Conservation (phyloP, 768 basidiomycete species). For the Kwoniella dendrophila region DNA sequence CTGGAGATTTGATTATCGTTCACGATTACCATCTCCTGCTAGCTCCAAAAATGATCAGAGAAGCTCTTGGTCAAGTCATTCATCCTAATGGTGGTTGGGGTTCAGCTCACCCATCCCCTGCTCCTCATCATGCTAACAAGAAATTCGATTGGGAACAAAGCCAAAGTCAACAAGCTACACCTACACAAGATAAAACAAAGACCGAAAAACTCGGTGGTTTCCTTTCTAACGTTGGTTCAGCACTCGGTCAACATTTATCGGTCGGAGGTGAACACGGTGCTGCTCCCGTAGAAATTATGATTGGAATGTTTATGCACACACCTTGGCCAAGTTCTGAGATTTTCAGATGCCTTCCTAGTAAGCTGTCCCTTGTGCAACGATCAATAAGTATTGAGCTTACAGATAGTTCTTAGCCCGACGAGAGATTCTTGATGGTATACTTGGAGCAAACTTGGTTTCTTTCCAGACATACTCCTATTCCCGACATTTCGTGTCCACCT, state of each 20-base stretch:
- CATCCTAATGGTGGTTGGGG: slow-evolving; percentile 30
- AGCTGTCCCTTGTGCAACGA: slow-evolving; percentile 51
- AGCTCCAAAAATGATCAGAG: slow-evolving; percentile 80
- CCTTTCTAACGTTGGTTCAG: slow-evolving; percentile 44
- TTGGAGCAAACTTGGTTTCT: slow-evolving; percentile 91
- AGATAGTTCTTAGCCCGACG: slow-evolving; percentile 65
- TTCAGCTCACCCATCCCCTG: slow-evolving; percentile 36
- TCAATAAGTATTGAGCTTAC: background rate
- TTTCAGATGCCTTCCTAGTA: slow-evolving; percentile 88
- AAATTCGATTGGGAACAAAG: slow-evolving; percentile 45
- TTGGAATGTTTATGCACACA: slow-evolving; percentile 95
- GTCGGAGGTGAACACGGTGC: slow-evolving; percentile 27
- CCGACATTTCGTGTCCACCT: slow-evolving; percentile 90
- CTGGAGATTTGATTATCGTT: slow-evolving; percentile 79
- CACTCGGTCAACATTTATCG: slow-evolving; percentile 36
- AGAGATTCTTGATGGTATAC: slow-evolving; percentile 96
- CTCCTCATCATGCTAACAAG: slow-evolving; percentile 32
- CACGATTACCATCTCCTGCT: slow-evolving; percentile 96
- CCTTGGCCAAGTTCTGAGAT: slow-evolving; percentile 97
- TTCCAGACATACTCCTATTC: slow-evolving; percentile 96
- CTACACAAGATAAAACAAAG: slow-evolving; percentile 14
- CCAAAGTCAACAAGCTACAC: slow-evolving; percentile 11
- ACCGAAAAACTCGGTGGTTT: slow-evolving; percentile 33
- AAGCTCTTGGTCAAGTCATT: slow-evolving; percentile 59
- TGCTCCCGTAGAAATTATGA: slow-evolving; percentile 65